Conservation (phyloP, 2,329 filamentous ascomycete genomes). For the Bipolaris cookei region DNA sequence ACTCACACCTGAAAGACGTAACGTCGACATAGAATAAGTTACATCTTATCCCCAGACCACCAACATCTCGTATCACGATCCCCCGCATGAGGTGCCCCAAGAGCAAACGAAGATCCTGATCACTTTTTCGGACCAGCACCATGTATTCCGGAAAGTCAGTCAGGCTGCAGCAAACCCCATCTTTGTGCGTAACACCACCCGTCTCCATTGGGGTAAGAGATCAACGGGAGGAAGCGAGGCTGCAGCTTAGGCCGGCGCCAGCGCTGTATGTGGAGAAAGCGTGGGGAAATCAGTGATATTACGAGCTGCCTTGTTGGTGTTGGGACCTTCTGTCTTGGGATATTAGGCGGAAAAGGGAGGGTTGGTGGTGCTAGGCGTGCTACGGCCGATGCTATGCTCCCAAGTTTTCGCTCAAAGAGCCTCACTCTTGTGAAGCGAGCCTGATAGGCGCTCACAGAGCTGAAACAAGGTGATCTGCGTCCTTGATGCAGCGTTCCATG, state of each 20-base stretch:
- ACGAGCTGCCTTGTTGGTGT: not conserved
- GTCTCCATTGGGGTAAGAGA: constrained; percentile 9
- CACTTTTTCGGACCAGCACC: constrained; percentile 4
- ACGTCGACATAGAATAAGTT: not conserved
- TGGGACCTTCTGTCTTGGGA: constrained; percentile 13
- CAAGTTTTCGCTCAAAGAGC: not conserved
- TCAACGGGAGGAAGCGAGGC: constrained; percentile 2
- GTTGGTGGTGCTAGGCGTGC: constrained; percentile 9
- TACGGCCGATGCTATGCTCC: constrained; percentile 14
- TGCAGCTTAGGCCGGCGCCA: not conserved
- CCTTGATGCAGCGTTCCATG: constrained; percentile 3
- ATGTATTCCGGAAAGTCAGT: not conserved
- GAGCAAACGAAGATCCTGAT: constrained; percentile 5
- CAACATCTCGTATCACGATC: not conserved
- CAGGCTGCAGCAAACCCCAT: not conserved
- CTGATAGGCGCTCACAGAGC: constrained; percentile 1
- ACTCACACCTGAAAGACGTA: not conserved
- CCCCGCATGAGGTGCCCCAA: not conserved
- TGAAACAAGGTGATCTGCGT: not conserved
- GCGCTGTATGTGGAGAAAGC: constrained; percentile 13
- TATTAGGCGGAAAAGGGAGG: not conserved
- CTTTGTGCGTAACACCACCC: not conserved
- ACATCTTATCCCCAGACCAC: not conserved
- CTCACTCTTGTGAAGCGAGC: not conserved
- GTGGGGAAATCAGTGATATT: constrained; percentile 14